phyloP scores from a whole-genome alignment of 768 basidiomycete genomes.

The Rhodotorula kratochvilovae region DNA sequence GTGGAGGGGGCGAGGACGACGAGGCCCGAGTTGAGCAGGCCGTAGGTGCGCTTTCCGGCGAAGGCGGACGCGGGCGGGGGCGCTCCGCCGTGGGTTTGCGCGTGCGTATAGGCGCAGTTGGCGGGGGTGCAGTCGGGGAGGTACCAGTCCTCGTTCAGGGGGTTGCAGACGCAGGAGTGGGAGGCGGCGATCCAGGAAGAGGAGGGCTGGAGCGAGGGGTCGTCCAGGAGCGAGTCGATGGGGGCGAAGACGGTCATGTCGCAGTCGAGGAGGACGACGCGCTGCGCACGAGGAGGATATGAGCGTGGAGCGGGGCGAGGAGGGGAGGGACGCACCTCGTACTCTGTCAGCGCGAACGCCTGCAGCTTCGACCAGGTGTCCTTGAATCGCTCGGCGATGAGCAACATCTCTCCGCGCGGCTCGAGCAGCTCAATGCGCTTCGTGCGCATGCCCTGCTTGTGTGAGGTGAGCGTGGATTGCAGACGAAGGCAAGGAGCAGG shows the following conservation, averaged over 20 bases:
- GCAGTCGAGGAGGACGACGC: constrained; percentile 71
- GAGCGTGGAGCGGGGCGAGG: too few relatives aligned
- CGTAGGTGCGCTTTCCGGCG: constrained; percentile 65
- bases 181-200: constrained; percentile 74
- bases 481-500: neutral
- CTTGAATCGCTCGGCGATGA: constrained; percentile 50
- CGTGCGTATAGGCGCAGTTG: constrained; percentile 75
- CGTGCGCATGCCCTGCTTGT: constrained; percentile 48
- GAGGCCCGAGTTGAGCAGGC: constrained; percentile 80
- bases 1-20: constrained; percentile 76
- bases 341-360: constrained; percentile 48
- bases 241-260: constrained; percentile 80
- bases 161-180: constrained; percentile 93
- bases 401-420: constrained; percentile 33
- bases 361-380: constrained; percentile 57
- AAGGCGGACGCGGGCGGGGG: constrained; percentile 51
- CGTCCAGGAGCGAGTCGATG: constrained; percentile 63
- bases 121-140: constrained; percentile 83
- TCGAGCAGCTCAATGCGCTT: constrained; percentile 25
- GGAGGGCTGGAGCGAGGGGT: constrained; percentile 52
- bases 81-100: constrained; percentile 40
- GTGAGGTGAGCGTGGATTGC: neutral
- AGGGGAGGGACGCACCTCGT: constrained; percentile 43
- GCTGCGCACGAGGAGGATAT: constrained; percentile 32
- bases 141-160: constrained; percentile 73